Evolutionary conservation across 768 basidiomycete species (phyloP), one percentile per base, ranked within the genome.

Genomic region (Clathrus columnatus): DNA sequence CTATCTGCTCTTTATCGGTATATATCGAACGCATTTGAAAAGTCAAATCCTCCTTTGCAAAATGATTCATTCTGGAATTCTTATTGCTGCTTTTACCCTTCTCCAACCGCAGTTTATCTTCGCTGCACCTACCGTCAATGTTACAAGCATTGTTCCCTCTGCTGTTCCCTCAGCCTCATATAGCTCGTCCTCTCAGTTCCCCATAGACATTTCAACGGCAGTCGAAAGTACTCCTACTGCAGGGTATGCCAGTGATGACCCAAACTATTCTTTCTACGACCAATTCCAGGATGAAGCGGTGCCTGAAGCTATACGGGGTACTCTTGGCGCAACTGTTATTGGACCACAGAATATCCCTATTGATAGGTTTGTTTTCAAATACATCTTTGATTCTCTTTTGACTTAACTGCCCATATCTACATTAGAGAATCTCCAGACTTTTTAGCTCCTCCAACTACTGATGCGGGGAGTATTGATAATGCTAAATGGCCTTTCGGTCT

Each of bases 401-500:
- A 45, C 28, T 21, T 36, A 20, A 2, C 47, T 48, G 47, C 26
- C 16, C 8, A 14, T 17, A 5, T 7, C 20, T 20, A 7, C 54
- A 57, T 42, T 50, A 60, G 24, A 56, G 65, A 76, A 65, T 78
- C 75, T 53, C 65, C 73, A 2, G 77, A 75, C 55, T 51, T 72
- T 27, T 62, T 76, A 45, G 75, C 75, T 16, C 73, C 75, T 24
- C 78, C 72, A 24, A 70, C 68, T 2, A 77, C 72, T 6, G 77
- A 79, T 60, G 61, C 69, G 51, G 74, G 76, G 28, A 68, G 63
- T 56, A 61, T 77, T 75, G 75, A 60, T 41, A 80, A 81, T 57
- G 72, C 75, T 23, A 80, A 81, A 62, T 82, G 81, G 81, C 74
- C 81, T 0, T 79, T 81, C 63, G 65, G 67, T 56, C 62, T 81